Percentiles rank a stretch among this genome's conserved stretches.
phyloP scores from a whole-genome alignment of 257 asterid species.

The Marsdenia floribunda region DNA sequence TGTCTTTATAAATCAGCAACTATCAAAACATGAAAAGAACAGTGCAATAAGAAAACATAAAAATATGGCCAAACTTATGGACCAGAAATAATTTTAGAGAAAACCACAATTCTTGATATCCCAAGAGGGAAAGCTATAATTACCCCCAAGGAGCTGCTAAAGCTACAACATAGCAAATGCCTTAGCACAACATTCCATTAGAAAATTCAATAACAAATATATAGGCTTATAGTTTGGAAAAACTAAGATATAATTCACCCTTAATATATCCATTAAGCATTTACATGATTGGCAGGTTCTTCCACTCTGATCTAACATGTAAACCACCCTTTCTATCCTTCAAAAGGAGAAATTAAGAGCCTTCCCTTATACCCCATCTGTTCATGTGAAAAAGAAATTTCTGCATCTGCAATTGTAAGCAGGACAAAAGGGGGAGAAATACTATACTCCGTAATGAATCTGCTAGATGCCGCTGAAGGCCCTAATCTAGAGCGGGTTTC shows the following conservation, averaged over 20 bases:
- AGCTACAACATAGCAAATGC: background rate
- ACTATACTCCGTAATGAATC: slow-evolving; percentile 82
- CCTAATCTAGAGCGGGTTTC: slow-evolving; percentile 74
- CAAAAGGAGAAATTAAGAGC: background rate
- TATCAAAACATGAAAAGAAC: background rate
- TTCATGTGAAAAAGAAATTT: background rate
- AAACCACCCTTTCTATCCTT: background rate
- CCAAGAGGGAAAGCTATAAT: background rate
- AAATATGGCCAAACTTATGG: background rate
- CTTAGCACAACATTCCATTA: background rate
- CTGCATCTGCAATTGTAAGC: slow-evolving; percentile 75
- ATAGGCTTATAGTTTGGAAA: background rate
- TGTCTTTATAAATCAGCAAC: background rate
- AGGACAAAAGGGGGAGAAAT: slow-evolving; percentile 37
- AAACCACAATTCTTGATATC: background rate
- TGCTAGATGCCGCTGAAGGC: slow-evolving; percentile 62
- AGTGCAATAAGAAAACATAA: background rate
- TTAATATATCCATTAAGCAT: too few species aligned
- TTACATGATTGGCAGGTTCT: too few species aligned
- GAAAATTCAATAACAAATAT: background rate
- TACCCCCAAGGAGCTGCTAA: too few species aligned
- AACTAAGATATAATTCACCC: background rate
- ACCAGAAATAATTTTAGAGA: background rate
- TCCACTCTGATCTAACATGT: background rate
- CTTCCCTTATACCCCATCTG: background rate